These are phyloP conservation scores for Kodamaea alishanica DNA, from an alignment of 1,139 yeast genomes.

Conservation along the genomic window DNA sequence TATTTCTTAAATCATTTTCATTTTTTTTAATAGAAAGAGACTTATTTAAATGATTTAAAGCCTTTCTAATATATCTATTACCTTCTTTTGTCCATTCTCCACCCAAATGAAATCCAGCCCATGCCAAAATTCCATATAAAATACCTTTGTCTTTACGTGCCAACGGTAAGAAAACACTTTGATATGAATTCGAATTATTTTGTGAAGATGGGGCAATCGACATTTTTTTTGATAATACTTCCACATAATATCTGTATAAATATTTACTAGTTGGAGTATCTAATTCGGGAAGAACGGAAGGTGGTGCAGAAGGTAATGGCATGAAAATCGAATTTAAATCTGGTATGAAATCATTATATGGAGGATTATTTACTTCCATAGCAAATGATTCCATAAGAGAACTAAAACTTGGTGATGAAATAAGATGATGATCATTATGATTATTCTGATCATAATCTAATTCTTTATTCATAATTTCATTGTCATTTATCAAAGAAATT, in stretches of 20 bases:
- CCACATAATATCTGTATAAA: slow-evolving; percentile 64
- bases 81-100: slow-evolving; percentile 39
- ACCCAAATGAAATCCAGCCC: slow-evolving; percentile 71
- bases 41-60: slow-evolving; percentile 41
- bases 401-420: slow-evolving; percentile 5
- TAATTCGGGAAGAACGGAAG: slow-evolving; percentile 11
- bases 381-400: slow-evolving; percentile 7
- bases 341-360: slow-evolving; percentile 15
- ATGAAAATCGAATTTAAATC: slow-evolving; percentile 17
- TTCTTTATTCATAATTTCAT: slow-evolving; percentile 1
- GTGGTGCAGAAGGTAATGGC: slow-evolving; percentile 13
- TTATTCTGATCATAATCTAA: not conserved
- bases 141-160: slow-evolving; percentile 69
- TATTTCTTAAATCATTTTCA: slow-evolving; percentile 6
- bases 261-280: slow-evolving; percentile 17
- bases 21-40: slow-evolving; percentile 13
- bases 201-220: slow-evolving; percentile 59
- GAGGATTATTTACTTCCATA: slow-evolving; percentile 3
- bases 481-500: not conserved
- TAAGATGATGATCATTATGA: not conserved
- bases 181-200: slow-evolving; percentile 60
- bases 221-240: slow-evolving; percentile 53
- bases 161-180: slow-evolving; percentile 72
- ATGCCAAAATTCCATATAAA: slow-evolving; percentile 65
- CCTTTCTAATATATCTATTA: slow-evolving; percentile 41